phyloP scores from a whole-genome alignment of 2,329 filamentous ascomycete species.

The Chaetomiaceae sp. region DNA sequence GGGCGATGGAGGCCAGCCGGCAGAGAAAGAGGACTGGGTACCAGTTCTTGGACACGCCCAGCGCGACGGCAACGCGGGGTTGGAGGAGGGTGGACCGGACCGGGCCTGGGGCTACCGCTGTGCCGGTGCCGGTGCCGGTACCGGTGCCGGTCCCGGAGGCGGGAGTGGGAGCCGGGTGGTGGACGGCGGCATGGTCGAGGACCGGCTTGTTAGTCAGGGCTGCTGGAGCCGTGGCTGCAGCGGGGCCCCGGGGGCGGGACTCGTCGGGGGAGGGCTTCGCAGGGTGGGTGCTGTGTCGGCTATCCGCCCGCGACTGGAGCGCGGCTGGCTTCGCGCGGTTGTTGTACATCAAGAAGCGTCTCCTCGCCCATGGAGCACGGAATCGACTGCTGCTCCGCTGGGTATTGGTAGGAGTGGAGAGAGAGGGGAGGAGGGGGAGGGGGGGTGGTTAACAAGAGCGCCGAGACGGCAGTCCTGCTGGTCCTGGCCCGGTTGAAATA shows the following conservation, averaged over 20 bases:
- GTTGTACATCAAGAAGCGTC: conserved; percentile 26
- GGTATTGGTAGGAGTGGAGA: too few species aligned
- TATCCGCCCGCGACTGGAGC: conserved; percentile 24
- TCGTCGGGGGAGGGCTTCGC: conserved; percentile 4
- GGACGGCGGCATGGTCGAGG: conserved; percentile 9
- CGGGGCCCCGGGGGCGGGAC: conserved; percentile 9
- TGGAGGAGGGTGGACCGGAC: conserved; percentile 52
- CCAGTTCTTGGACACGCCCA: conserved; percentile 69
- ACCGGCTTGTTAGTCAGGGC: neutral
- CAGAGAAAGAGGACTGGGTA: conserved; percentile 69
- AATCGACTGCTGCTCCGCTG: neutral
- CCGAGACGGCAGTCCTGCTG: neutral
- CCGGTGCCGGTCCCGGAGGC: neutral
- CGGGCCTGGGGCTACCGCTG: conserved; percentile 7
- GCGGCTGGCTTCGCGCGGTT: conserved; percentile 24
- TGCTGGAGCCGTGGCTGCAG: conserved; percentile 11
- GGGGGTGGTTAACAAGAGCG: neutral
- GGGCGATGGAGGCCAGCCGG: conserved; percentile 66
- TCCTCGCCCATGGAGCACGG: conserved; percentile 23
- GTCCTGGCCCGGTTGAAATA: conserved; percentile 11
- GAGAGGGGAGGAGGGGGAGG: neutral
- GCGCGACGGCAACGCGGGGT: conserved; percentile 71
- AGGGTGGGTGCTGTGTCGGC: conserved; percentile 12
- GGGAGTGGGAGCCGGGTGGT: neutral
- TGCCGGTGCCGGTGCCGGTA: neutral